These are phyloP conservation scores for Schizosaccharomyces cryophilus DNA, from an alignment of 805 yeast genomes.

Conservation along the genomic window DNA sequence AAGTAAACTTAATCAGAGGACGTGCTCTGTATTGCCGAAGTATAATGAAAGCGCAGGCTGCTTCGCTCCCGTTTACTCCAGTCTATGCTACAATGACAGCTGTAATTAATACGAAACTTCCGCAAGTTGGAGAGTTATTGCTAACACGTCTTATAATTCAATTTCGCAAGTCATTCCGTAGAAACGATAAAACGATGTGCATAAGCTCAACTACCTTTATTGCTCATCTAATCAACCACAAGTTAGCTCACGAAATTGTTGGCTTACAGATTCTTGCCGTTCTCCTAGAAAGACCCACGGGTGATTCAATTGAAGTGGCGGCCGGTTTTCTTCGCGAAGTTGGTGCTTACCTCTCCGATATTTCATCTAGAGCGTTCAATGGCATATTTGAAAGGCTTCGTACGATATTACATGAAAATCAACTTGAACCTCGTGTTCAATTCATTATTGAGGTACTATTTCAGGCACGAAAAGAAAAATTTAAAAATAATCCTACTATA, in stretches of 20 bases:
- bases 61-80: constrained; percentile 20
- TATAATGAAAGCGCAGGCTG: constrained; percentile 29
- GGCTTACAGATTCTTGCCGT: constrained; percentile 28
- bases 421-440: constrained; percentile 21
- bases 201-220: constrained; percentile 25
- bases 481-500: constrained; percentile 18
- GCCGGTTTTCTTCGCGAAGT: constrained; percentile 23
- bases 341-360: constrained; percentile 28
- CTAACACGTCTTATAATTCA: constrained; percentile 28
- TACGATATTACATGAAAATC: constrained; percentile 31
- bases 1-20: constrained; percentile 34
- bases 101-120: constrained; percentile 40
- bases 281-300: constrained; percentile 24
- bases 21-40: constrained; percentile 34
- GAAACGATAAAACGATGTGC: constrained; percentile 23
- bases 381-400: constrained; percentile 37
- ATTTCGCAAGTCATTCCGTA: constrained; percentile 29
- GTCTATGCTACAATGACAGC: constrained; percentile 34
- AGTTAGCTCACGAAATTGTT: constrained; percentile 31
- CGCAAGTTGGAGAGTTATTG: constrained; percentile 39
- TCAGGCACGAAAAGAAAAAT: constrained; percentile 23
- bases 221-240: constrained; percentile 38
- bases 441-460: constrained; percentile 28
- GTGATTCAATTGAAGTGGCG: constrained; percentile 32
- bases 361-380: constrained; percentile 22